Evolutionary conservation across 192 early-diverging fungal species (phyloP).

Genomic region (Backusella parvicylindrica): DNA sequence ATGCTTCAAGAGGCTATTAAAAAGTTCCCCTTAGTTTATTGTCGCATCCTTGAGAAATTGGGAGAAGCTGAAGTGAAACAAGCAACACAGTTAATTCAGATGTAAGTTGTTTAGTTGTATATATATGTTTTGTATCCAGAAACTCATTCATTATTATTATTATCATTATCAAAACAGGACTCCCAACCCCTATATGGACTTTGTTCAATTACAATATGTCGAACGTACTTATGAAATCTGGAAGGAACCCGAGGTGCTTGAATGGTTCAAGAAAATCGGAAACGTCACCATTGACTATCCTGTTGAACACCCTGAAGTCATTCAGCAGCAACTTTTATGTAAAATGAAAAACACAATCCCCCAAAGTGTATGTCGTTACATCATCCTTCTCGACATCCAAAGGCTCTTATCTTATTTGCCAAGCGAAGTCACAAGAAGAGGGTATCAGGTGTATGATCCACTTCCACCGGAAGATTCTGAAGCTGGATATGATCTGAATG

Average conservation of each 20-base stretch:
- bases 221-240: slow-evolving; percentile 74
- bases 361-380: slow-evolving; percentile 26
- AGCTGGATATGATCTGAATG: slow-evolving; percentile 29
- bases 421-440: slow-evolving; percentile 35
- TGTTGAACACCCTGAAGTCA: not conserved
- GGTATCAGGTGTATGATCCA: slow-evolving; percentile 63
- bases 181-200: slow-evolving; percentile 49
- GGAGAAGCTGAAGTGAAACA: slow-evolving; percentile 53
- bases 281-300: not conserved
- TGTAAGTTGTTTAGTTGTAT: not conserved
- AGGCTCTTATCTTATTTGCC: slow-evolving; percentile 50
- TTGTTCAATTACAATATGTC: slow-evolving; percentile 69
- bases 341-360: slow-evolving; percentile 13
- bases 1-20: slow-evolving; percentile 68
- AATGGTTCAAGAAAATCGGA: slow-evolving; percentile 41
- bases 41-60: slow-evolving; percentile 61
- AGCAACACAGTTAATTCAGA: slow-evolving; percentile 36
- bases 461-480: slow-evolving; percentile 56
- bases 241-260: slow-evolving; percentile 75
- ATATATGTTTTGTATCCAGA: not conserved
- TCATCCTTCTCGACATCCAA: slow-evolving; percentile 48
- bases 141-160: not conserved
- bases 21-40: slow-evolving; percentile 66
- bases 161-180: not conserved
- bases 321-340: slow-evolving; percentile 17